Percentiles rank a stretch among this genome's conserved stretches.
phyloP scores from a whole-genome alignment of 148 eudicot species.

The Simmondsia chinensis region DNA sequence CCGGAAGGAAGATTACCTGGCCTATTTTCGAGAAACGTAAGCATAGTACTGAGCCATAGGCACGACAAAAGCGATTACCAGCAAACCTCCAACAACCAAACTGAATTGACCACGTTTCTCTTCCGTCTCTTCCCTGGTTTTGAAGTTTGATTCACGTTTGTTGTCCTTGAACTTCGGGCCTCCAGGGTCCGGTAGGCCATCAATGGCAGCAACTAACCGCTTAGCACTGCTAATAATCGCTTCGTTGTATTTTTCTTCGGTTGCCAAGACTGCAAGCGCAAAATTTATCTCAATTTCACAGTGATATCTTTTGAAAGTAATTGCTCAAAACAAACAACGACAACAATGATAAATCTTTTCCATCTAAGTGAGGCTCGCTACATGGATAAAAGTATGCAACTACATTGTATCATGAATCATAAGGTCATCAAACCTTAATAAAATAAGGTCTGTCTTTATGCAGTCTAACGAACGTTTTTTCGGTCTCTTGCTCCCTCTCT shows the following conservation, averaged over 20 bases:
- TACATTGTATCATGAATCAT: too few relatives aligned
- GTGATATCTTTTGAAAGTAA: too few relatives aligned
- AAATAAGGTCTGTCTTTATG: too few relatives aligned
- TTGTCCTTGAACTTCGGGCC: slow-evolving; percentile 68
- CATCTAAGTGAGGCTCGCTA: too few relatives aligned
- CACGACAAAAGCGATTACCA: slow-evolving; percentile 92
- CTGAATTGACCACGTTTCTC: slow-evolving; percentile 95
- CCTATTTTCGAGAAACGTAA: slow-evolving; percentile 78
- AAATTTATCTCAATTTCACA: too few relatives aligned
- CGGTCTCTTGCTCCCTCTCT: too few relatives aligned
- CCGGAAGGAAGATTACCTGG: slow-evolving; percentile 2
- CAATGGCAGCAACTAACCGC: slow-evolving; percentile 88
- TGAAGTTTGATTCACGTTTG: slow-evolving; percentile 95
- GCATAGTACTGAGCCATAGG: slow-evolving; percentile 99
- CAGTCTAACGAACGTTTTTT: too few relatives aligned
- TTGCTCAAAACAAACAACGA: too few relatives aligned
- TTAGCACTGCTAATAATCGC: slow-evolving; percentile 74
- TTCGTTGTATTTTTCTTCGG: slow-evolving; percentile 96
- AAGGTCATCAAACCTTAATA: too few relatives aligned
- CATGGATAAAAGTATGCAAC: too few relatives aligned
- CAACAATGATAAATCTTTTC: too few relatives aligned
- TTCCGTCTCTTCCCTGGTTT: slow-evolving; percentile 86
- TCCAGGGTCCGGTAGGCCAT: slow-evolving; percentile 94
- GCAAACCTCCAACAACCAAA: slow-evolving; percentile 90
- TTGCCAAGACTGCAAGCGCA: slow-evolving; percentile 68